phyloP scores from a whole-genome alignment of 169 alveolate genomes.

The Plasmodium billcollinsi region DNA sequence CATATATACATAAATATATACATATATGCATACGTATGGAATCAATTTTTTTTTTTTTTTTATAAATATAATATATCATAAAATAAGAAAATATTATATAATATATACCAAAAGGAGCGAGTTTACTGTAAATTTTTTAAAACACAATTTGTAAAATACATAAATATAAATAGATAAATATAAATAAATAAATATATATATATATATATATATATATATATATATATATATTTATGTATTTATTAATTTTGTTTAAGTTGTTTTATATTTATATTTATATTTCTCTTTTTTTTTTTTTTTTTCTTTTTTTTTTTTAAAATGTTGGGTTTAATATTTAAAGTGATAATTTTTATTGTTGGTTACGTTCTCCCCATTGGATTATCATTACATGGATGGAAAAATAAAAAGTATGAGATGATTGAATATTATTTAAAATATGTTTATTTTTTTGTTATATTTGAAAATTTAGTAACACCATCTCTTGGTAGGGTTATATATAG shows the following conservation, averaged over 20 bases:
- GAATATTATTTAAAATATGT: constrained; percentile 47
- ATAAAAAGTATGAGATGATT: constrained; percentile 47
- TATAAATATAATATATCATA: too few relatives aligned
- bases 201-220: background rate
- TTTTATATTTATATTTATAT: too few relatives aligned
- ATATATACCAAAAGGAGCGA: too few relatives aligned
- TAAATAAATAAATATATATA: too few relatives aligned
- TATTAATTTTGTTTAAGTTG: background rate
- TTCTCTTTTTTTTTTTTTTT: too few relatives aligned
- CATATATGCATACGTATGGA: too few relatives aligned
- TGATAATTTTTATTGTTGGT: constrained; percentile 31
- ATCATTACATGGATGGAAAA: constrained; percentile 53
- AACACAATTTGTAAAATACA: background rate
- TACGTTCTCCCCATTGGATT: constrained; percentile 29
- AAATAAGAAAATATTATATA: too few relatives aligned
- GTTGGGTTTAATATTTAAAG: constrained; percentile 17
- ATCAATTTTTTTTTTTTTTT: too few relatives aligned
- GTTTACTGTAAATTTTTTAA: too few relatives aligned
- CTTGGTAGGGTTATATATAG: constrained; percentile 21
- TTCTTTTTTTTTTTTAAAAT: constrained; percentile 8
- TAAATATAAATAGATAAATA: background rate
- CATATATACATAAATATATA: too few relatives aligned
- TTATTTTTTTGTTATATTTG: constrained; percentile 45
- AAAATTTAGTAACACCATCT: constrained; percentile 27
- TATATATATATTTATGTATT: constrained; percentile 1